A percentile compares a stretch with the other conserved stretches of the same genome.
These are phyloP conservation scores for Pseudogymnoascus sp. DNA, from an alignment of 2,329 filamentous ascomycete genomes.

Conservation along the genomic window DNA sequence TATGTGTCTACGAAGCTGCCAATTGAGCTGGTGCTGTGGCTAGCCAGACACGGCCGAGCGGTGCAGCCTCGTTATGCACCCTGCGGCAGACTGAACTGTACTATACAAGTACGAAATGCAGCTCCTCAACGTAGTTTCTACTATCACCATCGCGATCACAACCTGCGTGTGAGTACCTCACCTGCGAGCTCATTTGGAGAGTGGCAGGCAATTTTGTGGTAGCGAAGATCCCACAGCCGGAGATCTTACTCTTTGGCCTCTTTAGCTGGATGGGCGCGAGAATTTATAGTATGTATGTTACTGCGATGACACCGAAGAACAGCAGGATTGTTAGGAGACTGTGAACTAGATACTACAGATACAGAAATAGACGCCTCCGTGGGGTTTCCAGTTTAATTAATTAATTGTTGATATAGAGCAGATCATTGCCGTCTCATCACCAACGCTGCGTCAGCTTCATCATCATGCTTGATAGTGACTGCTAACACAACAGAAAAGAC, in stretches of 20 bases:
- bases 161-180: not conserved
- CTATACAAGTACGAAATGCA: not conserved
- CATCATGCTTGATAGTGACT: not conserved
- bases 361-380: not conserved
- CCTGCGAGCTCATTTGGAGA: not conserved
- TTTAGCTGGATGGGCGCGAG: not conserved
- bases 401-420: not conserved
- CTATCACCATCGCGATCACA: not conserved
- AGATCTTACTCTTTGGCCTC: not conserved
- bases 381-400: not conserved
- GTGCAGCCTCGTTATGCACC: not conserved
- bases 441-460: not conserved
- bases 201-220: not conserved
- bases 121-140: not conserved
- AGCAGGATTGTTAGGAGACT: not conserved
- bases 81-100: not conserved
- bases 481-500: not conserved
- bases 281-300: not conserved
- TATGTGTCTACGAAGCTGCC: not conserved
- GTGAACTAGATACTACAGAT: not conserved
- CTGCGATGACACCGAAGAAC: not conserved
- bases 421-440: not conserved
- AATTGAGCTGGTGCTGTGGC: not conserved
- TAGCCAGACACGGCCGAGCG: not conserved
- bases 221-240: not conserved